Evolutionary conservation across 225 moss, liverwort and hornwort genomes (phyloP).

Genomic region (Takakia lepidozioides): DNA sequence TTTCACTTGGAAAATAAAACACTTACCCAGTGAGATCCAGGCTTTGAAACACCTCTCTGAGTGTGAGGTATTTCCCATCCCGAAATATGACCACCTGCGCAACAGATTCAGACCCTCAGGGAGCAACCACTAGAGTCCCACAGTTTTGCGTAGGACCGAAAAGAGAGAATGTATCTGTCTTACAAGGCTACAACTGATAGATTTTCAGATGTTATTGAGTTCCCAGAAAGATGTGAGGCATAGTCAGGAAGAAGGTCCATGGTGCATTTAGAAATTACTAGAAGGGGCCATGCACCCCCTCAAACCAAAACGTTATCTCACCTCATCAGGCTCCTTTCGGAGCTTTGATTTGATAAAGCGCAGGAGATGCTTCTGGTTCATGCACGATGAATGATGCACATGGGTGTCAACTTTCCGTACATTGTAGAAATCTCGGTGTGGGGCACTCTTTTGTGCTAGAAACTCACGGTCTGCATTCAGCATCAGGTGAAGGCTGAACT

Average conservation of each 20-base stretch:
- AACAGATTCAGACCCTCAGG: no score
- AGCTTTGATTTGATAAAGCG: conserved; percentile 96
- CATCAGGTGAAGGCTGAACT: conserved; percentile 91
- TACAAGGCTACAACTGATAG: no score
- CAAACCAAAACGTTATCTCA: no score
- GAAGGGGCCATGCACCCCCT: no score
- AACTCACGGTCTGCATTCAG: conserved; percentile 94
- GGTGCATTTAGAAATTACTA: no score
- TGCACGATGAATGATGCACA: conserved; percentile 94
- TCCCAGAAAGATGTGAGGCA: no score
- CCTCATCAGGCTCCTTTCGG: conserved; percentile 65
- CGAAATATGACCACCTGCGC: conserved; percentile 92
- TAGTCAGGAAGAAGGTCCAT: no score
- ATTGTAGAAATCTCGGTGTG: conserved; percentile 90
- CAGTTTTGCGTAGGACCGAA: no score
- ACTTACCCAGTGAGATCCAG: conserved; percentile 81
- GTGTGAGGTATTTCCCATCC: conserved; percentile 88
- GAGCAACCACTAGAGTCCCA: no score
- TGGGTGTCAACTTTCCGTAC: conserved; percentile 97
- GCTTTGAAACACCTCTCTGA: conserved; percentile 95
- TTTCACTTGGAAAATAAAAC: no score
- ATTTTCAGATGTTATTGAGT: no score
- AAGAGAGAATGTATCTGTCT: no score
- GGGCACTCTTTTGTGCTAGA: conserved; percentile 95
- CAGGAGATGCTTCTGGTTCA: conserved; percentile 95